Evolutionary conservation across 2,329 filamentous ascomycete genomes (phyloP).

Genomic region (Peltaster fructicola): DNA sequence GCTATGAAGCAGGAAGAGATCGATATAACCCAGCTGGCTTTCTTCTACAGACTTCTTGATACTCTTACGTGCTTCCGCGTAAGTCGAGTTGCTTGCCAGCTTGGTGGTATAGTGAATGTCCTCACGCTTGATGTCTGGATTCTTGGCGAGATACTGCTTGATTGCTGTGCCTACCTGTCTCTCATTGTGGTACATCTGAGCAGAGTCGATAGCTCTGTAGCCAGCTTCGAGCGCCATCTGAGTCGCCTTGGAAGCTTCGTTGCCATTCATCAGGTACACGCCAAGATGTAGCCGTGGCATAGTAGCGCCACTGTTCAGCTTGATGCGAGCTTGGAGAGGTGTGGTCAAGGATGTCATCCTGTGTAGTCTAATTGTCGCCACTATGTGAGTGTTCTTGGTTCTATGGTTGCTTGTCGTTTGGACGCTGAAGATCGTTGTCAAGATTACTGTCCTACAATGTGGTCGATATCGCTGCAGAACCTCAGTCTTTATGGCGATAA

Average conservation of each 20-base stretch:
- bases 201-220: slow-evolving; percentile 38
- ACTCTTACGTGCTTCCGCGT: slow-evolving; percentile 47
- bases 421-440: too few species aligned
- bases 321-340: slow-evolving; percentile 27
- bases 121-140: slow-evolving; percentile 36
- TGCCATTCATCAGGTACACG: slow-evolving; percentile 51
- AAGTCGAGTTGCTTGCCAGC: slow-evolving; percentile 48
- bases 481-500: too few species aligned
- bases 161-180: slow-evolving; percentile 51
- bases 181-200: slow-evolving; percentile 56
- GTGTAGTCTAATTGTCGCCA: slow-evolving; percentile 1
- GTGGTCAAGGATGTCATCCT: slow-evolving; percentile 10
- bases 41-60: slow-evolving; percentile 48
- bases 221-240: slow-evolving; percentile 22
- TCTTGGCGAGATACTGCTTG: slow-evolving; percentile 9
- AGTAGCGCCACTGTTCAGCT: slow-evolving; percentile 44
- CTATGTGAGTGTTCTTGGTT: too few species aligned
- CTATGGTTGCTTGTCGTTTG: too few species aligned
- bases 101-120: slow-evolving; percentile 72
- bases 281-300: slow-evolving; percentile 60
- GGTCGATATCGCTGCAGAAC: too few species aligned
- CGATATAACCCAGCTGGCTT: slow-evolving; percentile 55
- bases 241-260: slow-evolving; percentile 41
- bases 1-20: slow-evolving; percentile 63
- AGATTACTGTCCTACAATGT: too few species aligned